phyloP scores from a whole-genome alignment of 2,329 filamentous ascomycete genomes.

The Pseudopyrenochaeta lycopersici region DNA sequence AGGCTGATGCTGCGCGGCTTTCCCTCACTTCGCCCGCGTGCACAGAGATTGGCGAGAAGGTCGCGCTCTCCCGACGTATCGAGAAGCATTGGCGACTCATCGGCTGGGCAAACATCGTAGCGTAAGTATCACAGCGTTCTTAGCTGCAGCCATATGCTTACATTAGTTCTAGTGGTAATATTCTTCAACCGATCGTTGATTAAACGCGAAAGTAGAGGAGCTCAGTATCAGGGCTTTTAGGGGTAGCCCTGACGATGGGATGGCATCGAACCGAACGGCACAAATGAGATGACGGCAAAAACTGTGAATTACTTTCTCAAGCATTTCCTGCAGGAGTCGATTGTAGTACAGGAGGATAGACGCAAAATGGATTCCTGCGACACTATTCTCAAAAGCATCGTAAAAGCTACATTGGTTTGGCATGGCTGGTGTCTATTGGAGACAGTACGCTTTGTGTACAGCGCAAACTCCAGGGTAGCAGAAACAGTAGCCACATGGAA shows the following conservation, averaged over 20 bases:
- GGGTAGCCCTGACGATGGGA: conserved; percentile 24
- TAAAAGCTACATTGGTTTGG: conserved; percentile 20
- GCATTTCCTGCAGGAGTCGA: conserved; percentile 44
- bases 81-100: conserved; percentile 90
- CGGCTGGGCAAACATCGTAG: conserved; percentile 54
- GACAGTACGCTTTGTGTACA: conserved; percentile 20
- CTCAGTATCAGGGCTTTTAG: conserved; percentile 10
- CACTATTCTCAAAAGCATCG: conserved; percentile 24
- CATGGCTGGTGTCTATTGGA: conserved; percentile 21
- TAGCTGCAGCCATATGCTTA: conserved; percentile 22
- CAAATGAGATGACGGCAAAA: conserved; percentile 27
- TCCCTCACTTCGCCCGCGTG: conserved; percentile 92
- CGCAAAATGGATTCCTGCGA: conserved; percentile 28
- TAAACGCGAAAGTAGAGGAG: conserved; percentile 17
- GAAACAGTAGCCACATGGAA: conserved; percentile 32
- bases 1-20: conserved; percentile 96
- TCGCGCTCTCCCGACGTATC: conserved; percentile 93
- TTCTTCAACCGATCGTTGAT: conserved; percentile 47
- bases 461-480: conserved; percentile 17
- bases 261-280: conserved; percentile 18
- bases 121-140: conserved; percentile 42
- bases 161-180: conserved; percentile 43
- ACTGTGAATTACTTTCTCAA: conserved; percentile 38
- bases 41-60: conserved; percentile 98
- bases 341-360: conserved; percentile 38